Conservation (phyloP, 2,329 filamentous ascomycete genomes). For the Lachnellula willkommii region DNA sequence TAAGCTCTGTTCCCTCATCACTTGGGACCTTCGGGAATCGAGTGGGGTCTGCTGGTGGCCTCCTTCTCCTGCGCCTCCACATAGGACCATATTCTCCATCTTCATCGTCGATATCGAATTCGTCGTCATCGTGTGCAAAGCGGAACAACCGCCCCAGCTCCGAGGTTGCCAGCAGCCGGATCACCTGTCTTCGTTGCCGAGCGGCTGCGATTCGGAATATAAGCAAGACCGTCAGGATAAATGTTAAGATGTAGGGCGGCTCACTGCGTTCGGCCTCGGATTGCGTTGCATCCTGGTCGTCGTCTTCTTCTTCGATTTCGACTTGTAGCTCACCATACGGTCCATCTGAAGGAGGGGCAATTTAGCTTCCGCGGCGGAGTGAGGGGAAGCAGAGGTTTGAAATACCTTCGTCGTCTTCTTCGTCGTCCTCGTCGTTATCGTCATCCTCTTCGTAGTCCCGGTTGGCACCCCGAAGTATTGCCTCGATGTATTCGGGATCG, state of each 20-base stretch:
- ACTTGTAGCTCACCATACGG: conserved; percentile 22
- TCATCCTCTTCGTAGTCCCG: conserved; percentile 13
- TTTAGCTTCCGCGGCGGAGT: neutral
- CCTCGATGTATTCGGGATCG: conserved; percentile 1
- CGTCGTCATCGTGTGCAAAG: conserved; percentile 11
- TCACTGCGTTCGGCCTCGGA: conserved; percentile 30
- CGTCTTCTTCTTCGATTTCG: conserved; percentile 35
- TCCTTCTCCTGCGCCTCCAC: conserved; percentile 42
- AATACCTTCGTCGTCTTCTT: conserved; percentile 2
- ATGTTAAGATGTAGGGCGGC: conserved; percentile 26
- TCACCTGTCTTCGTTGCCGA: conserved; percentile 17
- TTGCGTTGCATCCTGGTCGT: conserved; percentile 30
- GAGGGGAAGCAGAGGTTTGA: neutral
- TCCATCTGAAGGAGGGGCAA: neutral
- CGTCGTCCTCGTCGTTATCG: conserved; percentile 10
- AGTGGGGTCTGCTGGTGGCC: conserved; percentile 43
- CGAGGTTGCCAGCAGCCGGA: conserved; percentile 22
- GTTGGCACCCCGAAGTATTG: conserved; percentile 1
- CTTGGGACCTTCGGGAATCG: conserved; percentile 82
- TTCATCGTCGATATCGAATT: conserved; percentile 17
- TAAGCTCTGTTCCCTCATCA: conserved; percentile 67
- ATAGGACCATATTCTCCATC: conserved; percentile 31
- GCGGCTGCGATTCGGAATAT: conserved; percentile 25
- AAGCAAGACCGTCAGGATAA: conserved; percentile 24
- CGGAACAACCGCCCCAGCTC: conserved; percentile 20